Evolutionary conservation across 257 asterid species (phyloP).

Genomic region (Nicotiana obtusifolia): DNA sequence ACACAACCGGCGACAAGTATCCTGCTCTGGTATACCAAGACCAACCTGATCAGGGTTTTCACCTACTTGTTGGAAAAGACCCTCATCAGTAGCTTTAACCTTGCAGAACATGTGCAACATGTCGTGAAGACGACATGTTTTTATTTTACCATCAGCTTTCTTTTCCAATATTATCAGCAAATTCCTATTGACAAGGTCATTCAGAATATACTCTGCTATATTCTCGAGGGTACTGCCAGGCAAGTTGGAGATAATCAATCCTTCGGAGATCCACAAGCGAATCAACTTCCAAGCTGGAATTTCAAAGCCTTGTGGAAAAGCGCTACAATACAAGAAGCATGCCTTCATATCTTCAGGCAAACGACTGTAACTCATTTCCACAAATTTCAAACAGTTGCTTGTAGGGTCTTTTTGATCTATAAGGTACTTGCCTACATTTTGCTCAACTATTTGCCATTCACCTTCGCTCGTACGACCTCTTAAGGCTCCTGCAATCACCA

Average conservation of each 20-base stretch:
- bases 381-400: slow-evolving; percentile 5
- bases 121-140: slow-evolving; percentile 16
- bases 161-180: slow-evolving; percentile 17
- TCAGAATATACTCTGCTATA: slow-evolving; percentile 15
- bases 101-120: slow-evolving; percentile 18
- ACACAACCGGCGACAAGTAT: neutral
- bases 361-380: slow-evolving; percentile 11
- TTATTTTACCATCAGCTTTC: slow-evolving; percentile 8
- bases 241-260: slow-evolving; percentile 2
- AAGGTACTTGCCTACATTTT: slow-evolving; percentile 15
- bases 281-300: slow-evolving; percentile 8
- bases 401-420: neutral
- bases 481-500: slow-evolving; percentile 41
- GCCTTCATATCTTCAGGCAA: neutral
- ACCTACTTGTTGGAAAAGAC: neutral
- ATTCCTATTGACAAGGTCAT: slow-evolving; percentile 19
- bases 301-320: slow-evolving; percentile 15
- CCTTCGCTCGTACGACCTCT: neutral
- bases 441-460: slow-evolving; percentile 16
- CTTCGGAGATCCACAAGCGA: slow-evolving; percentile 10
- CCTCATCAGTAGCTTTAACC: neutral
- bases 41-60: neutral
- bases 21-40: too few species aligned
- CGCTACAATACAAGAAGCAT: too few species aligned
- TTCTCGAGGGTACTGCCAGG: slow-evolving; percentile 4